Evolutionary conservation across 208 protist genomes (phyloP).

Genomic region (Endotrypanum monterogeii): DNA sequence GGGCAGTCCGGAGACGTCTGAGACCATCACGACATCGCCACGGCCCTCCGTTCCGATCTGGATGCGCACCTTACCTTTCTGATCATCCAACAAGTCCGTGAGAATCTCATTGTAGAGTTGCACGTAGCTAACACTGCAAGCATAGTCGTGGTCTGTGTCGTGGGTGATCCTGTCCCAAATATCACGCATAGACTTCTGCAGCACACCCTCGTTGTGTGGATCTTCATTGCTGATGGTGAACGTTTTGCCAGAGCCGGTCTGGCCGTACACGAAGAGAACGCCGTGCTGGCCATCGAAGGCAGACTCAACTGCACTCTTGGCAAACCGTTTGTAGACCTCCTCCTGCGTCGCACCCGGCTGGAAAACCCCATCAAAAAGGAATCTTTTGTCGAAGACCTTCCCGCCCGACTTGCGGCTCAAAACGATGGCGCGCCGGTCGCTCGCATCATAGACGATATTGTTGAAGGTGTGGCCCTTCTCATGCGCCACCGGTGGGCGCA

Average conservation of each 20-base stretch:
- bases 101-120: conserved; percentile 93
- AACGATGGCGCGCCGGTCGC: conserved; percentile 47
- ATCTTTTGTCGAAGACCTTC: conserved; percentile 50
- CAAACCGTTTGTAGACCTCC: conserved; percentile 79
- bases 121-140: conserved; percentile 83
- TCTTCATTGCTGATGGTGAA: conserved; percentile 92
- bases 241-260: conserved; percentile 92
- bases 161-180: conserved; percentile 66
- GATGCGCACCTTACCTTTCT: conserved; percentile 78
- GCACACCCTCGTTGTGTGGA: conserved; percentile 78
- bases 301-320: conserved; percentile 77
- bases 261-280: conserved; percentile 91
- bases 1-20: conserved; percentile 53
- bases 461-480: conserved; percentile 77
- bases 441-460: conserved; percentile 66
- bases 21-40: conserved; percentile 81
- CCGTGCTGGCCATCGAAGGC: conserved; percentile 90
- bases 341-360: conserved; percentile 51
- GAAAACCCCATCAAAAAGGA: conserved; percentile 81
- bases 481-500: conserved; percentile 69
- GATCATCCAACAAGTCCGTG: conserved; percentile 76
- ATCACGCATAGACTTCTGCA: conserved; percentile 79
- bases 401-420: conserved; percentile 51
- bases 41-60: conserved; percentile 75
- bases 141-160: conserved; percentile 80